Evolutionary conservation across 257 asterid genomes (phyloP).

Genomic region (Prunella vulgaris): DNA sequence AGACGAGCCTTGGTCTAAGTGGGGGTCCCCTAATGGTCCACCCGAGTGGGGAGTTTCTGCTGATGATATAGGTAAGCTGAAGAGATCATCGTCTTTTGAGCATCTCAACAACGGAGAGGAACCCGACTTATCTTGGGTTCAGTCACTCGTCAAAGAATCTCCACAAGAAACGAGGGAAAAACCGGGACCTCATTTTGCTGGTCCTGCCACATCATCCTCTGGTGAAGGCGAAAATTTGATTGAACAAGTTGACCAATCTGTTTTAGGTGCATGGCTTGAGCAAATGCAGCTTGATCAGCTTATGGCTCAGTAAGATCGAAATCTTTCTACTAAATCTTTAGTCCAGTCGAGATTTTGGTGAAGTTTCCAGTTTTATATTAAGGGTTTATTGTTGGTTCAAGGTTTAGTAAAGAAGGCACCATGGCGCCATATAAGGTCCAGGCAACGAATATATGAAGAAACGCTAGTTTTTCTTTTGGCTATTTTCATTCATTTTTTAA

Average conservation of each 20-base stretch:
- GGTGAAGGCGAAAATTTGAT: slow-evolving; percentile 29
- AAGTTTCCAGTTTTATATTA: slow-evolving; percentile 26
- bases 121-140: slow-evolving; percentile 92
- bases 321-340: slow-evolving; percentile 28
- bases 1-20: slow-evolving; percentile 49
- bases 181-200: slow-evolving; percentile 26
- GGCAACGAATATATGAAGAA: slow-evolving; percentile 27
- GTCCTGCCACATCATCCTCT: slow-evolving; percentile 23
- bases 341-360: slow-evolving; percentile 23
- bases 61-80: slow-evolving; percentile 43
- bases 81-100: slow-evolving; percentile 67
- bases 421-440: slow-evolving; percentile 30
- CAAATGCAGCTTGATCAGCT: slow-evolving; percentile 80
- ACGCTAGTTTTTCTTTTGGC: slow-evolving; percentile 24
- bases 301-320: slow-evolving; percentile 44
- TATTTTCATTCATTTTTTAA: slow-evolving; percentile 39
- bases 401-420: slow-evolving; percentile 32
- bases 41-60: slow-evolving; percentile 52
- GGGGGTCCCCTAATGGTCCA: slow-evolving; percentile 55
- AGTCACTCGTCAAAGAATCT: slow-evolving; percentile 74
- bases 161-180: slow-evolving; percentile 56
- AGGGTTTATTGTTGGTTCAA: slow-evolving; percentile 28
- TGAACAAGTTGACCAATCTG: slow-evolving; percentile 51
- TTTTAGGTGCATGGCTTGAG: slow-evolving; percentile 57
- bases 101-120: slow-evolving; percentile 53